Conservation (phyloP, 2,329 filamentous ascomycete species). For the Dactylellina cionopaga region DNA sequence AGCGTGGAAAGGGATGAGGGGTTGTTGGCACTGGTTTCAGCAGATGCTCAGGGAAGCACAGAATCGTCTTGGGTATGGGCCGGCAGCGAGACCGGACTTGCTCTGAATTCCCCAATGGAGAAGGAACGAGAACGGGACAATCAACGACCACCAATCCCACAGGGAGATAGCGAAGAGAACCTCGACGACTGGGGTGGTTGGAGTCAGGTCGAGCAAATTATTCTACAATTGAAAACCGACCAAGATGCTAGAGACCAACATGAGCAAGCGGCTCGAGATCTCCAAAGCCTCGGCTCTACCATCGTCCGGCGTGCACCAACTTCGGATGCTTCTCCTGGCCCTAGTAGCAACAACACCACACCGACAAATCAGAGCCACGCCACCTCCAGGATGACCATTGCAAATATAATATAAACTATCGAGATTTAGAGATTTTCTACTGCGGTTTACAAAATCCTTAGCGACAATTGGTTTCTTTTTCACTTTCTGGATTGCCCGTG, state of each 20-base stretch:
- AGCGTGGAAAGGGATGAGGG: constrained; percentile 74
- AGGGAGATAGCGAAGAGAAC: constrained; percentile 47
- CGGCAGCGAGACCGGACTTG: constrained; percentile 56
- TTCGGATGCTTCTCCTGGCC: constrained; percentile 25
- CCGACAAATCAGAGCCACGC: constrained; percentile 28
- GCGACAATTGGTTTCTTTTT: constrained; percentile 41
- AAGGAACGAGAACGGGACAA: constrained; percentile 47
- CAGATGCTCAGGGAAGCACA: constrained; percentile 82
- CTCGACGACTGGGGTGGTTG: constrained; percentile 57
- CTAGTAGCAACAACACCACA: constrained; percentile 25
- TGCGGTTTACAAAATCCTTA: constrained; percentile 37
- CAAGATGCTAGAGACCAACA: constrained; percentile 54
- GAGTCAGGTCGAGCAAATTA: constrained; percentile 54
- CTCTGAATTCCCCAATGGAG: constrained; percentile 54
- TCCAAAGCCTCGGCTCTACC: constrained; percentile 51
- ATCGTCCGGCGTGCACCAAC: constrained; percentile 28
- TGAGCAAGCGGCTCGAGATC: constrained; percentile 50
- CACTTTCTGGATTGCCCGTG: constrained; percentile 35
- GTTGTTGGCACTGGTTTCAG: constrained; percentile 83
- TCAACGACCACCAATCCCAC: constrained; percentile 47
- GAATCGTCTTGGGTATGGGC: constrained; percentile 74
- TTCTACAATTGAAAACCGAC: constrained; percentile 53
- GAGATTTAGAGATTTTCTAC: constrained; percentile 12
- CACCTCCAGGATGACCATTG: constrained; percentile 53
- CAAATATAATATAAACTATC: constrained; percentile 46